phyloP scores from a whole-genome alignment of 371 early-diverging fungal species.

The Saksenaea oblongispora region DNA sequence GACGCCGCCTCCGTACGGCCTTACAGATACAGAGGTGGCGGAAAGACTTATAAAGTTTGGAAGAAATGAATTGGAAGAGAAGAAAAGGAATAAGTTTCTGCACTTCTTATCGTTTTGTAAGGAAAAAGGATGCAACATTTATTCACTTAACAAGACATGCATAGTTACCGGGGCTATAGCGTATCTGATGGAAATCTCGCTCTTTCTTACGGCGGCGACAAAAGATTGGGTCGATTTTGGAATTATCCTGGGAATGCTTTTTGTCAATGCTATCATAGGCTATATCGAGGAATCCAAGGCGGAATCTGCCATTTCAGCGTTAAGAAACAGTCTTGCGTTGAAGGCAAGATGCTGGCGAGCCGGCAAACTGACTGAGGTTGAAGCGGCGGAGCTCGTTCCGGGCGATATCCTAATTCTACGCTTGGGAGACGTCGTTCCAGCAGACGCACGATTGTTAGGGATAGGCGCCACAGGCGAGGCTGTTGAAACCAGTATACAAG shows the following conservation, averaged over 20 bases:
- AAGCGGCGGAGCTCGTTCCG: conserved; percentile 76
- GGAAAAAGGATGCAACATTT: not conserved
- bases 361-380: conserved; percentile 80
- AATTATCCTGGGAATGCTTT: conserved; percentile 78
- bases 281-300: conserved; percentile 90
- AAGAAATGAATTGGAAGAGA: conserved; percentile 77
- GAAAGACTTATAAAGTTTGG: conserved; percentile 71
- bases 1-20: conserved; percentile 67
- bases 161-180: conserved; percentile 84
- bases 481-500: conserved; percentile 74
- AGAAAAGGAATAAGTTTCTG: conserved; percentile 79
- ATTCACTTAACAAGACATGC: not conserved
- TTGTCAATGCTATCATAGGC: conserved; percentile 91
- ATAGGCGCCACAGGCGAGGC: conserved; percentile 81
- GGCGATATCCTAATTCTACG: conserved; percentile 91
- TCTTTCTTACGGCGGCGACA: conserved; percentile 70
- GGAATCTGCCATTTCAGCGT: conserved; percentile 87
- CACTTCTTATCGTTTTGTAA: conserved; percentile 87
- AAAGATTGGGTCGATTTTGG: conserved; percentile 85
- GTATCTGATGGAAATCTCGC: conserved; percentile 81
- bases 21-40: conserved; percentile 57
- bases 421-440: conserved; percentile 94
- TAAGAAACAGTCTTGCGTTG: conserved; percentile 84
- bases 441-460: conserved; percentile 88
- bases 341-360: conserved; percentile 81